Conservation (phyloP, 441 rosid genomes). For the Omphalea diandra region DNA sequence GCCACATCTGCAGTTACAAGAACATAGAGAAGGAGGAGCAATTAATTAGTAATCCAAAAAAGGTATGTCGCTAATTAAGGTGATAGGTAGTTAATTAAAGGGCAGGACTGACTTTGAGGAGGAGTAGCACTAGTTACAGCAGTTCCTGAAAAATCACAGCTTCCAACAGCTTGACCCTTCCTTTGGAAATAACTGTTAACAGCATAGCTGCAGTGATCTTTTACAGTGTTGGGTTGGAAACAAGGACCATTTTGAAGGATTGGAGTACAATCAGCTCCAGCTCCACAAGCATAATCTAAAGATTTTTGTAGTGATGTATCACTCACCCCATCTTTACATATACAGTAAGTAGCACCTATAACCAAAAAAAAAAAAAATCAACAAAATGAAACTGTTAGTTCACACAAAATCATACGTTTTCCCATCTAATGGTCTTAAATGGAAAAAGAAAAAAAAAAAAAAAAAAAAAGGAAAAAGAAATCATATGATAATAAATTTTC, state of each 20-base stretch:
- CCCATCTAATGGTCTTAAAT: background rate
- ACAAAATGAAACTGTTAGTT: too few relatives aligned
- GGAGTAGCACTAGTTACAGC: slow-evolving; percentile 49
- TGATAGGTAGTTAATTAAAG: background rate
- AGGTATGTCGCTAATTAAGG: background rate
- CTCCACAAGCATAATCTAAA: slow-evolving; percentile 94
- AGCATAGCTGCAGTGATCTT: slow-evolving; percentile 85
- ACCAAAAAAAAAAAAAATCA: background rate
- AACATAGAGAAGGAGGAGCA: background rate
- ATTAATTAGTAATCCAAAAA: background rate
- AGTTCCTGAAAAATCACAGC: slow-evolving; percentile 74
- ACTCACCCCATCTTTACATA: slow-evolving; percentile 61
- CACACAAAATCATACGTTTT: background rate
- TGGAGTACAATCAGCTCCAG: slow-evolving; percentile 83
- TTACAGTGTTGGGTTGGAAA: slow-evolving; percentile 71
- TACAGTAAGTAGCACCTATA: slow-evolving; percentile 58
- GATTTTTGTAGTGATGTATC: slow-evolving; percentile 60
- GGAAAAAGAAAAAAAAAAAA: background rate
- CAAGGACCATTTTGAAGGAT: slow-evolving; percentile 61
- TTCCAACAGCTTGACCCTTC: slow-evolving; percentile 54
- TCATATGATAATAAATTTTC: too few relatives aligned
- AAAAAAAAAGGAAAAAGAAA: too few relatives aligned
- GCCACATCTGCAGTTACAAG: slow-evolving; percentile 46
- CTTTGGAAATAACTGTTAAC: slow-evolving; percentile 86
- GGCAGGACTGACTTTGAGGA: slow-evolving; percentile 47